Base-by-base conservation (phyloP, 2,329 filamentous ascomycete genomes). In the Sclerotinia trifoliorum region DNA sequence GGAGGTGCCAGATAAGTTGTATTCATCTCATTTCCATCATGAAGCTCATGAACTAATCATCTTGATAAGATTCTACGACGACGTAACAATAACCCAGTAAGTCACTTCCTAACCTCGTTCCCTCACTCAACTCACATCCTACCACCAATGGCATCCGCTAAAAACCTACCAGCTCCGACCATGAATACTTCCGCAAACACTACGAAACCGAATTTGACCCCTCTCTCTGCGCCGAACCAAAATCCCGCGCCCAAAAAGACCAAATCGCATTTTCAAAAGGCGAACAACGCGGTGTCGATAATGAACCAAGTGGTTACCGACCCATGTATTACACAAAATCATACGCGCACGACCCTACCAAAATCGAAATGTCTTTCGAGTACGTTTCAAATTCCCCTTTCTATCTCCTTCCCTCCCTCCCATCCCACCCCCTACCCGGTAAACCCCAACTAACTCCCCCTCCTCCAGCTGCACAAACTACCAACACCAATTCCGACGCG, bases 331-430 rank as follows among this genome's bases (percentile, higher is more conserved):
- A 85, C 74, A 89, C 86, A 72, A 85, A 88, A 67, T 84, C 82
- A 65, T 89, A 90, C 75, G 78, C 80, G 0, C 69, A 83, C 19
- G 83, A 88, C 72, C 81, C 82, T 1, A 83, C 80, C 2, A 85
- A 87, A 74, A 84, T 90, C 10, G 87, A 89, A 76, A 89, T 89
- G 87, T 89, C 85, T 68, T 93, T 92, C 78, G 89, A 93, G 65
- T 67, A 62, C 17, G 24, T 49, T 49, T 21, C 1, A 5, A 1
- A 44, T 11, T 8, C 1, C 7, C 29, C 19, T 35, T 6, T 17
- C 15, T 21, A 42, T 6, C 24, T 15, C 5, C 2, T 11, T 3
- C 15, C 24, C n/a, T 15, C 3, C 13, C 21, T 6, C 29, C 15
- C 19, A 15, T 42, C 10, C 15, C 5, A 15, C 19, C 15, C 24